phyloP scores from a whole-genome alignment of 2,329 filamentous ascomycete species.

The Trichoderma aggressivum region DNA sequence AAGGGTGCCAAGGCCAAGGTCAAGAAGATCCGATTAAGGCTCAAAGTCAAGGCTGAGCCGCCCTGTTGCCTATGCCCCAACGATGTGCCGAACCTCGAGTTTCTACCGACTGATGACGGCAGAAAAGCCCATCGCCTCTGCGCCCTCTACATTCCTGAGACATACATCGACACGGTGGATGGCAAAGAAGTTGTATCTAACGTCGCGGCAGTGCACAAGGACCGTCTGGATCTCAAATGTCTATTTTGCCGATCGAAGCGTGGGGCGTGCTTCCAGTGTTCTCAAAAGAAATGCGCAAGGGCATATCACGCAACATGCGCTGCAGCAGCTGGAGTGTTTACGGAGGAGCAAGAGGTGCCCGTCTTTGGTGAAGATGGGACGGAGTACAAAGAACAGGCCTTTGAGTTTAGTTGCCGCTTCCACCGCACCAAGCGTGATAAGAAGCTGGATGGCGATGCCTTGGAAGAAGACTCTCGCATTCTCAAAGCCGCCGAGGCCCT shows the following conservation, averaged over 20 bases:
- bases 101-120: conserved; percentile 86
- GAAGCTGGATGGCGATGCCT: conserved; percentile 62
- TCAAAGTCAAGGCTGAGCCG: conserved; percentile 68
- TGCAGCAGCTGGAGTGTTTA: conserved; percentile 83
- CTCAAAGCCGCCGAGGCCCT: conserved; percentile 65
- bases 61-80: conserved; percentile 93
- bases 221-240: conserved; percentile 86
- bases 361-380: conserved; percentile 87
- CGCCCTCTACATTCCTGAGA: conserved; percentile 88
- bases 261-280: conserved; percentile 96
- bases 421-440: conserved; percentile 85
- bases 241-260: conserved; percentile 91
- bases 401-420: conserved; percentile 92
- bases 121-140: conserved; percentile 85
- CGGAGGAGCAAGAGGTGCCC: conserved; percentile 81
- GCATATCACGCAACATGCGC: conserved; percentile 96
- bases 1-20: conserved; percentile 52
- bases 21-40: conserved; percentile 77
- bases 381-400: conserved; percentile 87
- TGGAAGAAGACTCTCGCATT: conserved; percentile 69
- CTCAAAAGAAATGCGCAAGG: conserved; percentile 86
- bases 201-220: conserved; percentile 77
- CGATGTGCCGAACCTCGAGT: conserved; percentile 73
- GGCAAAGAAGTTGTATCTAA: conserved; percentile 74
- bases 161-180: conserved; percentile 71